Conservation (phyloP, 768 basidiomycete genomes). For the Lactarius trivialis region DNA sequence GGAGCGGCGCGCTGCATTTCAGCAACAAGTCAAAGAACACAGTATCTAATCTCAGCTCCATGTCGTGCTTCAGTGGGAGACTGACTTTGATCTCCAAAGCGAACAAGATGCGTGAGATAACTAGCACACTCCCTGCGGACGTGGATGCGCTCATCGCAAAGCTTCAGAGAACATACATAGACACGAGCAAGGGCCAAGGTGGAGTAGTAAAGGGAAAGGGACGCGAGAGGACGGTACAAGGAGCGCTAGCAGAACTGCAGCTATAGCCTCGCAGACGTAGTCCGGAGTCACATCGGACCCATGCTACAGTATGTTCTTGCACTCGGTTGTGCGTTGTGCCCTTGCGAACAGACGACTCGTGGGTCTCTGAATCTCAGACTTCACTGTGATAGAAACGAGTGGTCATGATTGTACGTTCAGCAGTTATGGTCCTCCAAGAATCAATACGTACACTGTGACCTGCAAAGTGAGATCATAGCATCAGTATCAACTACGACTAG, state of each 20-base stretch:
- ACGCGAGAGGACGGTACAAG: slow-evolving; percentile 9
- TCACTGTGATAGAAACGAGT: not conserved
- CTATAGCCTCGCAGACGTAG: not conserved
- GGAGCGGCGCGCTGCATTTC: not conserved
- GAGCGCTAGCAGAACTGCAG: slow-evolving; percentile 10
- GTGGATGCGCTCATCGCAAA: slow-evolving; percentile 1
- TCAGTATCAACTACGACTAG: too few species aligned
- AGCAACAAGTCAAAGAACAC: slow-evolving; percentile 10
- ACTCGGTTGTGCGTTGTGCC: not conserved
- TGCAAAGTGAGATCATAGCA: not conserved
- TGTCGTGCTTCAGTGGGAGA: not conserved
- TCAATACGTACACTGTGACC: not conserved
- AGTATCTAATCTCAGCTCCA: not conserved
- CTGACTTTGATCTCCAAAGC: not conserved
- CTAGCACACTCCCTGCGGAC: slow-evolving; percentile 3
- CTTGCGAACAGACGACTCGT: not conserved
- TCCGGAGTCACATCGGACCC: not conserved
- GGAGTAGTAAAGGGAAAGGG: not conserved
- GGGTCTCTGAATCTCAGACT: not conserved
- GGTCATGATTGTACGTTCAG: not conserved
- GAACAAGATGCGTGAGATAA: slow-evolving; percentile 13
- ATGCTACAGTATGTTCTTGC: not conserved
- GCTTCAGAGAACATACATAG: slow-evolving; percentile 3
- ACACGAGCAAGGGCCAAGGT: not conserved
- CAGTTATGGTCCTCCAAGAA: not conserved